These are phyloP conservation scores for Spathaspora gorwiae DNA, from an alignment of 805 yeast genomes.

Conservation along the genomic window DNA sequence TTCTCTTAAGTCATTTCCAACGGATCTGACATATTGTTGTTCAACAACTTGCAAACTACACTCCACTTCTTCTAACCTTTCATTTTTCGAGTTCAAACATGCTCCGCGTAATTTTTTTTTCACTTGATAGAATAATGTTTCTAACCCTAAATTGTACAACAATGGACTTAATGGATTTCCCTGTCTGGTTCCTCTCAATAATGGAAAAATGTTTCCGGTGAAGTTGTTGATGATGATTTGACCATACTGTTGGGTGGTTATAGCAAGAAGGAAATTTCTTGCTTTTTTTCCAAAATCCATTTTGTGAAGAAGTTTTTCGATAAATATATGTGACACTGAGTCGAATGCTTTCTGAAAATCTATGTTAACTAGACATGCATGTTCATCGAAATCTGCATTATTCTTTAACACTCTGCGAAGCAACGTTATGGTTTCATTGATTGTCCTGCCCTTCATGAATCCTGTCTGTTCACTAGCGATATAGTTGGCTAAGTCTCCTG, in stretches of 20 bases:
- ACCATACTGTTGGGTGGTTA: not conserved
- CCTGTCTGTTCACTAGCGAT: constrained; percentile 1
- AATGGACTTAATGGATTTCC: constrained; percentile 2
- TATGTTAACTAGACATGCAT: not conserved
- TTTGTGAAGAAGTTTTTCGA: not conserved
- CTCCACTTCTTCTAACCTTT: constrained; percentile 48
- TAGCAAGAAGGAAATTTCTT: not conserved
- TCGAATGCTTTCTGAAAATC: constrained; percentile 2
- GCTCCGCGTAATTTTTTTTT: not conserved
- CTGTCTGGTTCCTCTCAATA: not conserved
- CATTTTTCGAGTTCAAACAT: constrained; percentile 21
- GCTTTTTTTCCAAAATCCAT: not conserved
- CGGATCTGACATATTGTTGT: constrained; percentile 46
- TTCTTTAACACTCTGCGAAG: not conserved
- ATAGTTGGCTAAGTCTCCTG: not conserved
- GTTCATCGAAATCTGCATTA: not conserved
- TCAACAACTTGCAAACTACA: constrained; percentile 50
- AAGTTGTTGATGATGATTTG: not conserved
- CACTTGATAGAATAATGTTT: not conserved
- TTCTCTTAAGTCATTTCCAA: constrained; percentile 41
- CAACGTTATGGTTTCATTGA: constrained; percentile 3
- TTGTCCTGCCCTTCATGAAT: not conserved
- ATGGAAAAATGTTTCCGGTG: not conserved
- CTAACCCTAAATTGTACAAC: not conserved
- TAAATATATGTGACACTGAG: not conserved